Percentiles rank a stretch among this genome's conserved stretches.
Evolutionary conservation across 1,284 basidiomycete genomes (phyloP).

Genomic region (Cutaneotrichosporon cavernicola): DNA sequence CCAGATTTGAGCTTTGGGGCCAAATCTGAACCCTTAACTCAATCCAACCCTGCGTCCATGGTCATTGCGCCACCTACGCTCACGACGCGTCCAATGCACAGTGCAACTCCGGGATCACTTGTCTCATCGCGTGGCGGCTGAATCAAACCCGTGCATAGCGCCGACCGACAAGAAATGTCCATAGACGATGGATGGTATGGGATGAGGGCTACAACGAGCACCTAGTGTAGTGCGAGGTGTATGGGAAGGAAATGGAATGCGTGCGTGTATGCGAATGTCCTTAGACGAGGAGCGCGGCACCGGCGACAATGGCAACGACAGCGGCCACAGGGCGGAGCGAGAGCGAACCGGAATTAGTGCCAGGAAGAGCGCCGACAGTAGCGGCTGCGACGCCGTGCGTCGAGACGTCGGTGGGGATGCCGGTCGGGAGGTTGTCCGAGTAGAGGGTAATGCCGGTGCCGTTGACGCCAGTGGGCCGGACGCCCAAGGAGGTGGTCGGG

Average conservation of each 20-base stretch:
- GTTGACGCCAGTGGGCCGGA: constrained; percentile 13
- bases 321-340: constrained; percentile 8
- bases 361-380: constrained; percentile 33
- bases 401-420: constrained; percentile 16
- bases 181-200: background rate
- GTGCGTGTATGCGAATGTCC: background rate
- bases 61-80: background rate
- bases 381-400: constrained; percentile 20
- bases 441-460: constrained; percentile 26
- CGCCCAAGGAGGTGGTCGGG: background rate
- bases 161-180: constrained; percentile 8
- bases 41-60: too few relatives aligned
- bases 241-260: constrained; percentile 7
- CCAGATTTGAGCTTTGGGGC: too few relatives aligned
- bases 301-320: constrained; percentile 11
- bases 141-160: constrained; percentile 11
- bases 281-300: constrained; percentile 14
- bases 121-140: background rate
- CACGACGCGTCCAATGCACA: background rate
- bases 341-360: background rate
- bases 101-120: background rate
- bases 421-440: constrained; percentile 15
- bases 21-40: too few relatives aligned
- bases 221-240: constrained; percentile 7
- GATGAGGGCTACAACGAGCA: constrained; percentile 4